Evolutionary conservation across 345 rosid species (phyloP).

Genomic region (Acer negundo): DNA sequence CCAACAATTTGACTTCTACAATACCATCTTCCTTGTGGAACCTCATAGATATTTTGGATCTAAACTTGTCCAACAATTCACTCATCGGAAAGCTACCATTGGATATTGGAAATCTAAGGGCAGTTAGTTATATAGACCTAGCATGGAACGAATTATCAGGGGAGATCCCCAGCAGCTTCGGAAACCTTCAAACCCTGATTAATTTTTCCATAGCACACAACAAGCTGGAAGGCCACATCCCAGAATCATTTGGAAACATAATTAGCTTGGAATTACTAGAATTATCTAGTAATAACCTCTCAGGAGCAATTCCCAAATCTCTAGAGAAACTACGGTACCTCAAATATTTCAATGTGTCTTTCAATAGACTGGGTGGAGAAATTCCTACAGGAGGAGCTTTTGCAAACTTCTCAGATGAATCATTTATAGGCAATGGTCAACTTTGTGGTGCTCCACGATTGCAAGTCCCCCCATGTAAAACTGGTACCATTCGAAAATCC

Average conservation of each 20-base stretch:
- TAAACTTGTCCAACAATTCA: constrained; percentile 17
- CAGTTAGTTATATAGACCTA: background rate
- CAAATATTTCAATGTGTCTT: constrained; percentile 6
- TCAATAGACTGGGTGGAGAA: constrained; percentile 19
- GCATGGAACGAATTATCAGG: constrained; percentile 18
- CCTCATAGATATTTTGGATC: background rate
- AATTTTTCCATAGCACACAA: constrained; percentile 1
- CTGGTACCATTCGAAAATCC: background rate
- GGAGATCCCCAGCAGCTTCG: background rate
- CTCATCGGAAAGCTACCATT: background rate
- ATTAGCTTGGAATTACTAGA: background rate
- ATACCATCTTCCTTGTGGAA: constrained; percentile 18
- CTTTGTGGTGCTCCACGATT: constrained; percentile 17
- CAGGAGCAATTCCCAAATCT: constrained; percentile 23
- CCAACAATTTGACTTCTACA: constrained; percentile 10
- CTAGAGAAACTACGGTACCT: background rate
- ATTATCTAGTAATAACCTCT: constrained; percentile 5
- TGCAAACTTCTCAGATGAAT: constrained; percentile 8
- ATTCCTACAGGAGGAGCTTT: constrained; percentile 18
- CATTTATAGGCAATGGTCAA: constrained; percentile 5
- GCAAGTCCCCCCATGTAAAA: constrained; percentile 3
- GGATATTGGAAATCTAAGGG: constrained; percentile 7
- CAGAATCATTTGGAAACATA: background rate
- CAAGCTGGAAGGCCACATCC: constrained; percentile 17
- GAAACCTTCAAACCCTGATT: background rate